A percentile compares a stretch with the other conserved stretches of the same genome.
Evolutionary conservation across 768 basidiomycete species (phyloP).

Genomic region (Amanita pseudoporphyria): DNA sequence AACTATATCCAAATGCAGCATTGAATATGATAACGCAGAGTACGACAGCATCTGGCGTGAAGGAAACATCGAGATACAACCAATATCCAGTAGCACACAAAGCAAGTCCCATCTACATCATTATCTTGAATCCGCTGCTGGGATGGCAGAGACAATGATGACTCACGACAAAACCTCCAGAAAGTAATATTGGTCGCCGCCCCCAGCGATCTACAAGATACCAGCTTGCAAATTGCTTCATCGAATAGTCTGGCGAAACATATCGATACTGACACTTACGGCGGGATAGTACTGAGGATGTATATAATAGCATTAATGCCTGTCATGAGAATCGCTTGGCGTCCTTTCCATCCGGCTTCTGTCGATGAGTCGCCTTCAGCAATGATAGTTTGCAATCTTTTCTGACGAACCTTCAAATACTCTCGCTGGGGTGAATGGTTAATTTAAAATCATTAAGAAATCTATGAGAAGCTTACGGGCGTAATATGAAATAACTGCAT

Average conservation of each 20-base stretch:
- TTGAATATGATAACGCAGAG: slow-evolving; percentile 87
- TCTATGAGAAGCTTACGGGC: slow-evolving; percentile 52
- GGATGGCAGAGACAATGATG: slow-evolving; percentile 3
- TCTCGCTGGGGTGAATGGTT: slow-evolving; percentile 37
- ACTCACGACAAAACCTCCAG: slow-evolving; percentile 71
- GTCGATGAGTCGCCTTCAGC: slow-evolving; percentile 9
- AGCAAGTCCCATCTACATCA: slow-evolving; percentile 66
- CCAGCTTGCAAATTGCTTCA: slow-evolving; percentile 49
- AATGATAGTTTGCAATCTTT: background rate
- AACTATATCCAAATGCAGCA: slow-evolving; percentile 88
- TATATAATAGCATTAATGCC: slow-evolving; percentile 87
- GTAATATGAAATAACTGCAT: slow-evolving; percentile 87
- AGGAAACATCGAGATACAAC: slow-evolving; percentile 83
- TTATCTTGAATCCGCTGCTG: background rate
- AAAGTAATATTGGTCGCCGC: slow-evolving; percentile 78
- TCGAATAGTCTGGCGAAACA: slow-evolving; percentile 4
- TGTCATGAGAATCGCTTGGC: slow-evolving; percentile 92
- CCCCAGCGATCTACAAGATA: slow-evolving; percentile 91
- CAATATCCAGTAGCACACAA: slow-evolving; percentile 85
- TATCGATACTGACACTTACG: slow-evolving; percentile 38
- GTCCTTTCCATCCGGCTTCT: slow-evolving; percentile 95
- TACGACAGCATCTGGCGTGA: slow-evolving; percentile 84
- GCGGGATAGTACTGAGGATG: slow-evolving; percentile 69
- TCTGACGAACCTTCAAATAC: slow-evolving; percentile 75
- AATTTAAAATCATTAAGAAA: slow-evolving; percentile 7